Conservation (phyloP, 768 basidiomycete species). For the Tulasnella sp. region DNA sequence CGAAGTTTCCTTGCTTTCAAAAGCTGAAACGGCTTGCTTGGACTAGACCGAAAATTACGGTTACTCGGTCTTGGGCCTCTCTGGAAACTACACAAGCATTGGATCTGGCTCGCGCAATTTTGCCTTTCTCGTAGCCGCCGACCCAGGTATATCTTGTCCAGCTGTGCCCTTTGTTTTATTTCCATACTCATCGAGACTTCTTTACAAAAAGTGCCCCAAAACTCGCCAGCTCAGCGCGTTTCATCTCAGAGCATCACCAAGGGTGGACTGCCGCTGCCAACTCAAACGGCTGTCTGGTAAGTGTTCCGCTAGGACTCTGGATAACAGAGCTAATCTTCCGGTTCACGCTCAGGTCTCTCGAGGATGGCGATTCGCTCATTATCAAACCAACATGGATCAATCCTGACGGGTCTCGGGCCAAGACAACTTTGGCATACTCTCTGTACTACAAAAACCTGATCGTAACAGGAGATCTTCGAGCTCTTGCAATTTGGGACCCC, state of each 20-base stretch:
- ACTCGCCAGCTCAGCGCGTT: neutral
- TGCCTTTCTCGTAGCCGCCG: neutral
- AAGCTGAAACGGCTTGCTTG: neutral
- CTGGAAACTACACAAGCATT: neutral
- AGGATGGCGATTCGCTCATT: neutral
- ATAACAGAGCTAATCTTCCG: neutral
- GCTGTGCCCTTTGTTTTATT: no score
- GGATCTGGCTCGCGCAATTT: neutral
- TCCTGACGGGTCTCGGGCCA: neutral
- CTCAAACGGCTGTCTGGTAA: neutral
- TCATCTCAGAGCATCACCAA: neutral
- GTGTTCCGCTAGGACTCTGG: neutral
- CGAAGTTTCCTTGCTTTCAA: neutral
- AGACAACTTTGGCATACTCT: neutral
- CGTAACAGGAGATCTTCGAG: neutral
- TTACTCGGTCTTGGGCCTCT: neutral
- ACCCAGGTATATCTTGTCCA: neutral
- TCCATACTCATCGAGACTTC: no score
- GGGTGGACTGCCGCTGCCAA: neutral
- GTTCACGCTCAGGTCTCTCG: neutral
- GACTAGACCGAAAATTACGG: neutral
- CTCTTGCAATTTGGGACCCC: neutral
- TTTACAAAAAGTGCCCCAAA: neutral
- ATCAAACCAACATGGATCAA: neutral
- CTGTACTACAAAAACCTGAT: neutral